phyloP scores from a whole-genome alignment of 1,284 basidiomycete species.

The Sphaerobolus stellatus region DNA sequence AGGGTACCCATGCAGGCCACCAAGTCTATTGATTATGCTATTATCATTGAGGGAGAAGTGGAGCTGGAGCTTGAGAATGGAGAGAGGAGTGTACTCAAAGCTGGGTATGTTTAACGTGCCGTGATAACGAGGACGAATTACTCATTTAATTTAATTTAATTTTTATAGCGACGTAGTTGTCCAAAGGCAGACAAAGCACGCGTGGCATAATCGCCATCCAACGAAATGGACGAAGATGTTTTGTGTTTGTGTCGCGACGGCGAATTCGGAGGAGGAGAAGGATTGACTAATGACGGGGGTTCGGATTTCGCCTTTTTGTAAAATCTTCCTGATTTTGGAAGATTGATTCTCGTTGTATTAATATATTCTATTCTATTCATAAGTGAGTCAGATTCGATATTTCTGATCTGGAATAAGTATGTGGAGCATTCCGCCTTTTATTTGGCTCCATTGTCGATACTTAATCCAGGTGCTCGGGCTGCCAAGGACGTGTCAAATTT shows the following conservation, averaged over 20 bases:
- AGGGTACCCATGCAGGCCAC: background rate
- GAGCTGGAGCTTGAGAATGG: background rate
- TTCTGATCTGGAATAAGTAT: too few species aligned
- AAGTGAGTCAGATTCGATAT: too few species aligned
- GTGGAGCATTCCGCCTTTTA: too few species aligned
- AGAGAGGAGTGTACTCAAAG: background rate
- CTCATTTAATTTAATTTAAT: background rate
- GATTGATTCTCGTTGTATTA: too few species aligned
- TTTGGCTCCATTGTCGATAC: too few species aligned
- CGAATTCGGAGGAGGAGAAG: background rate
- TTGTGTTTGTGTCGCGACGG: background rate
- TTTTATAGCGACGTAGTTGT: background rate
- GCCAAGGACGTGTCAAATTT: too few species aligned
- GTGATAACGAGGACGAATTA: background rate
- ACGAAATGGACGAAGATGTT: constrained; percentile 3
- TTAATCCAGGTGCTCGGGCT: too few species aligned
- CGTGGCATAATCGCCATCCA: background rate
- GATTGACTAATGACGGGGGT: too few species aligned
- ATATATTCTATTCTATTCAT: too few species aligned
- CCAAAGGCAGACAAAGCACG: constrained; percentile 1
- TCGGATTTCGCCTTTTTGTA: too few species aligned
- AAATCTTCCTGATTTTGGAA: too few species aligned
- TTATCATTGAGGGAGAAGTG: background rate
- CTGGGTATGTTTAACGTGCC: background rate
- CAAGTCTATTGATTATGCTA: constrained; percentile 4